Base-by-base conservation (phyloP, 2,329 filamentous ascomycete genomes). In the Cladosporium velox region DNA sequence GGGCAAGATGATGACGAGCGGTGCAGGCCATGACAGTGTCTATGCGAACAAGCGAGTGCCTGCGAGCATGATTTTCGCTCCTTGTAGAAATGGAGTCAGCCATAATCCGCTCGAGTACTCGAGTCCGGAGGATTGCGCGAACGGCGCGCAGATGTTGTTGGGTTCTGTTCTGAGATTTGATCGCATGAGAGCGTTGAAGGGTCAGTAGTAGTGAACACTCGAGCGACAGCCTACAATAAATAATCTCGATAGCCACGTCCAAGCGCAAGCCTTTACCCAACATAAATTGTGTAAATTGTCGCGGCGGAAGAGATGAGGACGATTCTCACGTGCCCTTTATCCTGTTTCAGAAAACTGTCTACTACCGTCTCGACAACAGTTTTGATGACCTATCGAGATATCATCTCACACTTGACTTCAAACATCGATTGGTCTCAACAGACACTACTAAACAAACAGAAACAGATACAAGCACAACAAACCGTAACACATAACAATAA, bases 1-100 rank as follows among this genome's bases (percentile, higher is more conserved):
- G 74, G 74, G 74, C 15, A 80, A 82, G 58, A 73, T 83, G 57
- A 88, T 90, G 79, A 87, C 83, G 67, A 86, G 82, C 69, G 87
- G 87, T 28, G 88, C 88, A n/a, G 87, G 88, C 0, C 87, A 90
- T 75, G 87, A 89, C 70, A 80, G 73, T 58, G 81, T 83, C 47
- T 81, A 81, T 68, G 73, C 78, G 18, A 79, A 72, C 63, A 80
- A 79, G 70, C 75, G 77, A 30, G 81, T 79, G 66, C 81, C 81
- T 18, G 80, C 82, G 41, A 79, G 77, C 59, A 83, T 83, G 81
- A 79, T 83, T 6, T 83, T 83, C 62, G 78, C 82, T 41, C 81
- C 81, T 7, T 81, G 80, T 70, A 76, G 78, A 59, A 81, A 82
- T 65, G 81, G 81, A 1, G 77, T 83, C 3, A 81, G 79, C 58